A percentile compares a stretch with the other conserved stretches of the same genome.
Conservation (phyloP, 2,329 filamentous ascomycete species). For the Pseudopyricularia cyperi region DNA sequence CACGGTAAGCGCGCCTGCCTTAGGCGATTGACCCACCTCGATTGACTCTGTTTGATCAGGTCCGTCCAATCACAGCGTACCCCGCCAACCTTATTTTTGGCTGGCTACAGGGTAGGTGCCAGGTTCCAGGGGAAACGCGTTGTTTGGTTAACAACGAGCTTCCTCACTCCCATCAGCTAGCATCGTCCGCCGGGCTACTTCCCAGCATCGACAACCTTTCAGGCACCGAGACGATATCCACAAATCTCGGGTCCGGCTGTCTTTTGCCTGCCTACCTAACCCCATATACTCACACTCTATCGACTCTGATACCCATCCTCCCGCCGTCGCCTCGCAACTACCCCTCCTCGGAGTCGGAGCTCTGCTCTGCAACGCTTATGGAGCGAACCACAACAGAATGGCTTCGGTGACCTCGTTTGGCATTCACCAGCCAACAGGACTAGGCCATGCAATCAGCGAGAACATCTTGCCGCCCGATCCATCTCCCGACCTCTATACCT, state of each 20-base stretch:
- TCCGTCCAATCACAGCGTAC: not conserved
- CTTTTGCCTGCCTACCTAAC: not conserved
- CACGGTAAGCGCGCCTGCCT: constrained; percentile 1
- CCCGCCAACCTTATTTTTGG: constrained; percentile 1
- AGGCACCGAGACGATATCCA: too few relatives aligned
- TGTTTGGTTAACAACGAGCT: not conserved
- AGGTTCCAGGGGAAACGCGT: not conserved
- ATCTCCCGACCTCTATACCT: constrained; percentile 54
- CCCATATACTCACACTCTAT: not conserved
- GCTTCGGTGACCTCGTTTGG: constrained; percentile 83
- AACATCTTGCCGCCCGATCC: constrained; percentile 59
- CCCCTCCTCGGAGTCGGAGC: constrained; percentile 1
- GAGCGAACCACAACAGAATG: constrained; percentile 38
- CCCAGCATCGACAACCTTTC: too few relatives aligned
- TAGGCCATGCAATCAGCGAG: constrained; percentile 74
- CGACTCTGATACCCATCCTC: not conserved
- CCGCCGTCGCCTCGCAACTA: not conserved
- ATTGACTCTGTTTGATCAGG: not conserved
- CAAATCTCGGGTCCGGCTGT: too few relatives aligned
- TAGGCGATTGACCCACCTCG: not conserved
- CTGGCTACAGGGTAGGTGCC: not conserved
- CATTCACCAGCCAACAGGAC: constrained; percentile 73
- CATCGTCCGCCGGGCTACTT: not conserved
- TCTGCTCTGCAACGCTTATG: constrained; percentile 4
- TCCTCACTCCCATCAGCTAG: too few relatives aligned